These are phyloP conservation scores for Tylopilus intermedius DNA, from an alignment of 768 basidiomycete species.

Conservation along the genomic window DNA sequence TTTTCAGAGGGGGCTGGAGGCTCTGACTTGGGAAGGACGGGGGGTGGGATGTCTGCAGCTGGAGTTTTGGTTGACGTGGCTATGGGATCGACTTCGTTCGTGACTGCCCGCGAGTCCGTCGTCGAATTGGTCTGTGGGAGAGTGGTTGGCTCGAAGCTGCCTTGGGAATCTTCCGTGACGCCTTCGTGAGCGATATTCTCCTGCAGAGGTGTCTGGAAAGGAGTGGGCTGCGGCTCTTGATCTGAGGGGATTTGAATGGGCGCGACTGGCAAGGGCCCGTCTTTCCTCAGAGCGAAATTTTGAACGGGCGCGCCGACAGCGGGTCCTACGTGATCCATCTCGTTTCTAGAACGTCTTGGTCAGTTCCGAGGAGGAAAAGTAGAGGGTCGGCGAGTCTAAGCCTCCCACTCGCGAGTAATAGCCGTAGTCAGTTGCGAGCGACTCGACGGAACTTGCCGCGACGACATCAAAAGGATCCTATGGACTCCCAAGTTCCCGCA, in stretches of 20 bases:
- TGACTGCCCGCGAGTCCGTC: conserved; percentile 2
- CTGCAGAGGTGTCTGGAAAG: neutral
- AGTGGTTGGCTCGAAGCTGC: neutral
- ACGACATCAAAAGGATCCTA: neutral
- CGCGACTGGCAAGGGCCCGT: conserved; percentile 7
- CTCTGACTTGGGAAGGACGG: conserved; percentile 5
- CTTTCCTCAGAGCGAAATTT: conserved; percentile 2
- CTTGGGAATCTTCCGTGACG: neutral
- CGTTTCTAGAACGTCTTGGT: neutral
- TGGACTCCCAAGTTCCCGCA: conserved; percentile 39
- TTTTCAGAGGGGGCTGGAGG: conserved; percentile 3
- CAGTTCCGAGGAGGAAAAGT: neutral
- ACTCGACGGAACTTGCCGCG: conserved; percentile 27
- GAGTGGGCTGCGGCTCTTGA: conserved; percentile 5
- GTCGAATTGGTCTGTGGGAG: neutral
- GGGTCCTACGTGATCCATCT: conserved; percentile 19
- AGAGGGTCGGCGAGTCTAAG: neutral
- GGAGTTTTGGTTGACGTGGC: neutral
- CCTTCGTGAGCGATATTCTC: neutral
- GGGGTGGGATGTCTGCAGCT: conserved; percentile 7
- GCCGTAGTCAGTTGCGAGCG: neutral
- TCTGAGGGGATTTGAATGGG: conserved; percentile 3
- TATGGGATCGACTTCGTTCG: conserved; percentile 1
- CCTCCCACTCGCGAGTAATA: neutral
- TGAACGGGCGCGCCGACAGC: conserved; percentile 4